Conservation (phyloP, 441 rosid species). For the California macrophylla region DNA sequence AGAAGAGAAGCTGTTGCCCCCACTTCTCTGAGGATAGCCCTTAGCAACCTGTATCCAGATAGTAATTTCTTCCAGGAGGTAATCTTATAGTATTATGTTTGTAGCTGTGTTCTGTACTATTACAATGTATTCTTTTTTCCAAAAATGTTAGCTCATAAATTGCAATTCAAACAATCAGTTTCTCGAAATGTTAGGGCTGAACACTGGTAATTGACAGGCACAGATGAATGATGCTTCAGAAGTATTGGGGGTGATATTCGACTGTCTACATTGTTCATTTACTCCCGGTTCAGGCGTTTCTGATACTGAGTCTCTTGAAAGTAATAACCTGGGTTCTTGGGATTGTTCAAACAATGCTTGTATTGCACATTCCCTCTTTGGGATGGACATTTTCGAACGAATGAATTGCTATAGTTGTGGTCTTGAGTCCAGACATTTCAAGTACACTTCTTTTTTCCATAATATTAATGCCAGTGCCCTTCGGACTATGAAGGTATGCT, state of each 20-base stretch:
- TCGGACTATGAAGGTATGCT: constrained; percentile 68
- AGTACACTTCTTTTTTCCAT: constrained; percentile 87
- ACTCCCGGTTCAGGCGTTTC: constrained; percentile 44
- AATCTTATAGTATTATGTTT: constrained; percentile 16
- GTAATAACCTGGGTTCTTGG: constrained; percentile 57
- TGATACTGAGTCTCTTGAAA: constrained; percentile 53
- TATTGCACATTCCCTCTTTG: constrained; percentile 78
- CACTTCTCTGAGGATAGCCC: constrained; percentile 67
- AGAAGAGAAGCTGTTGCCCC: constrained; percentile 74
- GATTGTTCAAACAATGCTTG: constrained; percentile 65
- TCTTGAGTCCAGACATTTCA: constrained; percentile 78
- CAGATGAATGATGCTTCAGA: constrained; percentile 99
- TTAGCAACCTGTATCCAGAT: constrained; percentile 84
- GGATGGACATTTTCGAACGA: constrained; percentile 73
- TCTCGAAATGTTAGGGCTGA: constrained; percentile 11
- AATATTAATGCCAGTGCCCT: constrained; percentile 89
- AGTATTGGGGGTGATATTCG: constrained; percentile 76
- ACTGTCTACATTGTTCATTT: constrained; percentile 83
- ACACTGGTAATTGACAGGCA: constrained; percentile 46
- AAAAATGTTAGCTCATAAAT: neutral
- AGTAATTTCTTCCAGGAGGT: constrained; percentile 93
- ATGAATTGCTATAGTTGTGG: constrained; percentile 76
- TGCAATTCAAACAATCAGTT: neutral
- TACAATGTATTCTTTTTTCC: neutral
- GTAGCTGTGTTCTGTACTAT: neutral